Evolutionary conservation across 306 rosid genomes (phyloP).

Genomic region (Pyrus betulifolia): DNA sequence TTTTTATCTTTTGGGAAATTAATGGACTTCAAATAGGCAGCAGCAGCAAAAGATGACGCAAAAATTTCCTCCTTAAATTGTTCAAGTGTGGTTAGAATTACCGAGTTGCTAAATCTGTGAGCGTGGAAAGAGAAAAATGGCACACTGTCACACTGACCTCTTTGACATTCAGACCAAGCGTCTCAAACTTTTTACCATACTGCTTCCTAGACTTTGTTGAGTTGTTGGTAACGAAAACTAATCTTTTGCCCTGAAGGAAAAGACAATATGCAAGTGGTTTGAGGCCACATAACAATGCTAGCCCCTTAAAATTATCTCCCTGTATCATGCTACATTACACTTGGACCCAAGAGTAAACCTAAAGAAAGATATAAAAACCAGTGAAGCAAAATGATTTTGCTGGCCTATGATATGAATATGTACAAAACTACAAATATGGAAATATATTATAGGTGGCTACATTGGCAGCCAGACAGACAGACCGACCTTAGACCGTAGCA

Average conservation of each 20-base stretch:
- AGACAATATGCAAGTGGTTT: slow-evolving; percentile 6
- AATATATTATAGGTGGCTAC: neutral
- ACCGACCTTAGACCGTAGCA: slow-evolving; percentile 91
- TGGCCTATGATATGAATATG: neutral
- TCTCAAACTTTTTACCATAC: slow-evolving; percentile 95
- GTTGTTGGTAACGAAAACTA: slow-evolving; percentile 96
- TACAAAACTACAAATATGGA: neutral
- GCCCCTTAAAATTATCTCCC: neutral
- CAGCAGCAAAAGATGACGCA: slow-evolving; percentile 97
- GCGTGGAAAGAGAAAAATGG: slow-evolving; percentile 7
- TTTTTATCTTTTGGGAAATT: slow-evolving; percentile 88
- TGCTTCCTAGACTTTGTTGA: slow-evolving; percentile 99
- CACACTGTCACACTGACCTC: slow-evolving; percentile 55
- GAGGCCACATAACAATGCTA: slow-evolving; percentile 2
- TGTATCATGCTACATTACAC: neutral
- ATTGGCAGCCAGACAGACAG: neutral
- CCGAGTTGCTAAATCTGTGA: slow-evolving; percentile 3
- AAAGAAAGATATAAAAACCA: neutral
- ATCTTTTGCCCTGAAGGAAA: slow-evolving; percentile 68
- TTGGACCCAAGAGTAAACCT: neutral
- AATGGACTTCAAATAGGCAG: slow-evolving; percentile 88
- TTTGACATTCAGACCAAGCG: slow-evolving; percentile 75
- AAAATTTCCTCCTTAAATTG: slow-evolving; percentile 86
- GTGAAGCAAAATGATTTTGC: neutral
- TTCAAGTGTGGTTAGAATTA: slow-evolving; percentile 6